Percentiles rank a stretch among this genome's conserved stretches.
Evolutionary conservation across 2,329 filamentous ascomycete species (phyloP).

Genomic region (Thelonectria blattea): DNA sequence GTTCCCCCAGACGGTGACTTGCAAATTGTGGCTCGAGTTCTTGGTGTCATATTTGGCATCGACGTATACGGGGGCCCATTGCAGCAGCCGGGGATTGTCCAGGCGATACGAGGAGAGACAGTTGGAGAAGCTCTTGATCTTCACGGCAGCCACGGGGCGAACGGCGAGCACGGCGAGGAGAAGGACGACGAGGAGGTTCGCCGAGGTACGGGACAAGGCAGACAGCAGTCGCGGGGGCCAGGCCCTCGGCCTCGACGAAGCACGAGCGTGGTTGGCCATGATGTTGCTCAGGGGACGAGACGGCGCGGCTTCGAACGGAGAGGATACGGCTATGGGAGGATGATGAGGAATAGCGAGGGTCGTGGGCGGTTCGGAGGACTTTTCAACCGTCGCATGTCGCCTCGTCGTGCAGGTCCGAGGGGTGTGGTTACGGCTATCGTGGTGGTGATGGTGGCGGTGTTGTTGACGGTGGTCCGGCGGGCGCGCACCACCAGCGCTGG

Average conservation of each 20-base stretch:
- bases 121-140: constrained; percentile 77
- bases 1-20: constrained; percentile 87
- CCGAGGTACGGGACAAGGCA: constrained; percentile 25
- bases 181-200: constrained; percentile 43
- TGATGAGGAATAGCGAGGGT: too few species aligned
- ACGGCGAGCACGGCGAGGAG: constrained; percentile 46
- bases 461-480: constrained; percentile 28
- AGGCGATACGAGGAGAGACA: constrained; percentile 73
- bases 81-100: constrained; percentile 65
- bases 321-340: constrained; percentile 21
- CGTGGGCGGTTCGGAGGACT: constrained; percentile 29
- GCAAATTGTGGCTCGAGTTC: constrained; percentile 67
- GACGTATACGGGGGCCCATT: constrained; percentile 79
- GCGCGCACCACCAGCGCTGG: constrained; percentile 32
- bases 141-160: constrained; percentile 63
- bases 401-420: constrained; percentile 22
- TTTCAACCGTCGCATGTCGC: constrained; percentile 32
- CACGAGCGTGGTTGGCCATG: constrained; percentile 30
- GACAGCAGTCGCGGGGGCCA: constrained; percentile 27
- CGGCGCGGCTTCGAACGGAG: constrained; percentile 9
- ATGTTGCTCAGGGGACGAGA: constrained; percentile 19
- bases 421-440: constrained; percentile 24
- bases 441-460: constrained; percentile 24
- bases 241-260: constrained; percentile 16
- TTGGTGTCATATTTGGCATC: constrained; percentile 74